Percentiles rank a stretch among this genome's conserved stretches.
Evolutionary conservation across 2,329 filamentous ascomycete species (phyloP).

Genomic region (Leptodontidium sp.): DNA sequence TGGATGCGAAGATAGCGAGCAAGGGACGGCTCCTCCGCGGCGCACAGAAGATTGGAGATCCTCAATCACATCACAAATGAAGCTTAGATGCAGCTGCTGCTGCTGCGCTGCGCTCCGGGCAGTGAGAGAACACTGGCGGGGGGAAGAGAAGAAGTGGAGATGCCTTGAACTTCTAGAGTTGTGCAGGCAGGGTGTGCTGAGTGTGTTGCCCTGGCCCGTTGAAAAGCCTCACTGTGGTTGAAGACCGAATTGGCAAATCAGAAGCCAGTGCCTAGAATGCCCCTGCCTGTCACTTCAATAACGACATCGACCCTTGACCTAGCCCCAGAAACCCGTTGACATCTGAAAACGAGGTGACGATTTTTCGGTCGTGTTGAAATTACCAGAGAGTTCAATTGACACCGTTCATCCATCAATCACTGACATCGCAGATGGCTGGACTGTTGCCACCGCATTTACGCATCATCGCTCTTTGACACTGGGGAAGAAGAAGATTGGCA

Average conservation of each 20-base stretch:
- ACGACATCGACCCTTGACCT: background rate
- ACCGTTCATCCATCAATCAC: background rate
- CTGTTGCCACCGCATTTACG: background rate
- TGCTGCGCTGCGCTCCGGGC: background rate
- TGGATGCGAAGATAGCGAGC: slow-evolving; percentile 18
- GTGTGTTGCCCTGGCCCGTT: background rate
- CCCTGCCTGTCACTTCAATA: slow-evolving; percentile 14
- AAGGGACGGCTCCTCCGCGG: slow-evolving; percentile 22
- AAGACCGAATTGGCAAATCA: slow-evolving; percentile 16
- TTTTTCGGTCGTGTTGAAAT: background rate
- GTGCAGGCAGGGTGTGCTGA: slow-evolving; percentile 3
- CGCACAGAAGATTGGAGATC: slow-evolving; percentile 26
- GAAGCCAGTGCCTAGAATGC: slow-evolving; percentile 14
- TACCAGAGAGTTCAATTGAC: background rate
- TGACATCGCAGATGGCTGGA: slow-evolving; percentile 12
- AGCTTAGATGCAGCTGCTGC: slow-evolving; percentile 5
- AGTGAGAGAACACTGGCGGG: background rate
- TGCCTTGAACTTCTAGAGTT: background rate
- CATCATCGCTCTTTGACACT: slow-evolving; percentile 10
- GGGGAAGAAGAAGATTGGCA: background rate
- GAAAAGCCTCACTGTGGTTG: slow-evolving; percentile 3
- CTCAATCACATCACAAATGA: slow-evolving; percentile 14
- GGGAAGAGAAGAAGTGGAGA: background rate
- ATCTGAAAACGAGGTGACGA: background rate
- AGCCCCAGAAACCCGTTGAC: slow-evolving; percentile 7